Evolutionary conservation across 306 rosid species (phyloP).

Genomic region (Glycine soja): DNA sequence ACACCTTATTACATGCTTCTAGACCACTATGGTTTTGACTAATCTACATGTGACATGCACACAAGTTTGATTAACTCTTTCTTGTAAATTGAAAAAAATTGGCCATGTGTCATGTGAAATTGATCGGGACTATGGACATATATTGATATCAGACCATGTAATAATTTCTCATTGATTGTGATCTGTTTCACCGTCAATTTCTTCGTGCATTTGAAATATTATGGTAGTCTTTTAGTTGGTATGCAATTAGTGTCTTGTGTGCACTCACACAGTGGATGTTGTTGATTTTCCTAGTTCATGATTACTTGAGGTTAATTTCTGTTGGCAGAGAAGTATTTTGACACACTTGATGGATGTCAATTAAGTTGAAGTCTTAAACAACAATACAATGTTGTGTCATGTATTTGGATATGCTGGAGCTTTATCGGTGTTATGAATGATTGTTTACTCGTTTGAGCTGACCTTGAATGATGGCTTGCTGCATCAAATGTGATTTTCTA

Average conservation of each 20-base stretch:
- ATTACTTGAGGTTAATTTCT: background rate
- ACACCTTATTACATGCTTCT: background rate
- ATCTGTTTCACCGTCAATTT: background rate
- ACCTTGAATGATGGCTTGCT: conserved; percentile 15
- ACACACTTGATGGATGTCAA: conserved; percentile 21
- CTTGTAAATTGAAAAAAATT: background rate
- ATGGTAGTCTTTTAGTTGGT: background rate
- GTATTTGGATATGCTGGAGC: background rate
- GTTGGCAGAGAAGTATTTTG: conserved; percentile 7
- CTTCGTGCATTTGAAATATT: background rate
- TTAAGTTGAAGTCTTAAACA: background rate
- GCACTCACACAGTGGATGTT: background rate
- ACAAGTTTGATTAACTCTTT: background rate
- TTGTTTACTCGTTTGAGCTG: background rate
- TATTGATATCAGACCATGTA: background rate
- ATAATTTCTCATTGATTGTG: background rate
- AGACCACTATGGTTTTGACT: background rate
- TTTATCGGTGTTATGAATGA: background rate
- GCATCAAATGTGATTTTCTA: conserved; percentile 2
- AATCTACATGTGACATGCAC: background rate
- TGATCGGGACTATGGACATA: background rate
- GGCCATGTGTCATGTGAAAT: background rate
- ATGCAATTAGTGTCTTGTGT: background rate
- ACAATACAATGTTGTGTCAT: background rate
- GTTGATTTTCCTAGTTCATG: conserved; percentile 5